Evolutionary conservation across 177 flowering plant species (phyloP), one percentile per base, ranked within the genome.

Genomic region (Telopea speciosissima): DNA sequence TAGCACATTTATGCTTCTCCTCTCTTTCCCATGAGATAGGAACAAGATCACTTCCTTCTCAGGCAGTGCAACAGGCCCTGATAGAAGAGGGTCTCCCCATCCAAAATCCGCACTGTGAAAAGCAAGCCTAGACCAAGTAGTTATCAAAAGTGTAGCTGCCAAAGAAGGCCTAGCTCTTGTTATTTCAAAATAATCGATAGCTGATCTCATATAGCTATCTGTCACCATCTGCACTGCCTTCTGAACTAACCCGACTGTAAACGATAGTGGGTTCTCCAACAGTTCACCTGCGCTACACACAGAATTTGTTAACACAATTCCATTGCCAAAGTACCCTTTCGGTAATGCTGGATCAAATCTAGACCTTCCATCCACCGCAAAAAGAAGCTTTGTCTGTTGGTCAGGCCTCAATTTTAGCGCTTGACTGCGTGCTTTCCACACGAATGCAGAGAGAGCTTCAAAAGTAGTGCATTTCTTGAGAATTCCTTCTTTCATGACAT

Each of bases 361-460:
- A 0, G 86, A 65, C 65, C 94, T 78, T 22, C 89, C 90, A 71
- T 89, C 94, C 14, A 85, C 92, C 0, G 92, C 89, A 66, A 89
- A 89, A 40, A 89, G 87, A 69, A 89, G 89, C 74, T 88, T 89
- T 2, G 85, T 81, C 67, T 83, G 74, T 70, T 88, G 94, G 33
- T 89, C 83, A 26, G 89, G 86, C 16, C 52, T 25, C 84, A 89
- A 36, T 36, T 36, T 72, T 65, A 86, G 60, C 8, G 94, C 83
- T 64, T 78, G 69, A 21, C 80, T 78, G 54, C 92, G 69, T 10
- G 86, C 85, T 61, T 74, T 83, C 94, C 94, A 89, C 26, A 89
- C 85, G 60, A 89, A 88, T 14, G 85, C 92, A 3, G 91, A 75
- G 72, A 89, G 87, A 26, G 82, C 89, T 81, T 88, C 87, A 60